These are phyloP conservation scores for Botrytis fragariae DNA, from an alignment of 2,329 filamentous ascomycete genomes.

Conservation along the genomic window DNA sequence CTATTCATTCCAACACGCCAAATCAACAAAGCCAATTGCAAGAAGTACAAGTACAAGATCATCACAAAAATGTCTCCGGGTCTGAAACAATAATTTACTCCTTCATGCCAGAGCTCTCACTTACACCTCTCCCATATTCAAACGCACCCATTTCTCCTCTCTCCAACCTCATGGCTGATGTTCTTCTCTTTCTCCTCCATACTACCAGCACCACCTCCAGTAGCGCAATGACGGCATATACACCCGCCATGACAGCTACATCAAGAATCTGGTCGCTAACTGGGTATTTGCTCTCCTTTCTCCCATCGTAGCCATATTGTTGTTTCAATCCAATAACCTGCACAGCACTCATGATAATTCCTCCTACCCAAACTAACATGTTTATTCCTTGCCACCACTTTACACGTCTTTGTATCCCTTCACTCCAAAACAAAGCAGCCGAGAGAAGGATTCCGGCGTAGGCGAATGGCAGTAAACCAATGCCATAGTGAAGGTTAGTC, in stretches of 20 bases:
- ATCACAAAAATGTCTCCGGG: neutral
- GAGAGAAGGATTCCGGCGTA: conserved; percentile 37
- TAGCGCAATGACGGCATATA: conserved; percentile 36
- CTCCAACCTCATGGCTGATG: neutral
- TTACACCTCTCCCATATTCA: neutral
- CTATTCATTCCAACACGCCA: neutral
- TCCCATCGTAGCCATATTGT: conserved; percentile 31
- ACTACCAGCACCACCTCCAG: conserved; percentile 34
- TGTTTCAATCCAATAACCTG: conserved; percentile 36
- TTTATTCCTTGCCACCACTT: conserved; percentile 35
- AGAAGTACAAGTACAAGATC: neutral
- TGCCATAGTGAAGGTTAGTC: conserved; percentile 35
- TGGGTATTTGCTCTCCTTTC: conserved; percentile 38
- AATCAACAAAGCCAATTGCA: neutral
- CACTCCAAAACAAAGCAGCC: conserved; percentile 30
- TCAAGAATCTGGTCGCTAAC: conserved; percentile 39
- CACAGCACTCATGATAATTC: conserved; percentile 33
- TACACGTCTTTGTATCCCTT: conserved; percentile 29
- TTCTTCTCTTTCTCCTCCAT: conserved; percentile 27
- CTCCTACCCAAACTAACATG: conserved; percentile 36
- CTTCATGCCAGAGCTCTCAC: conserved; percentile 8
- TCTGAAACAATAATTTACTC: neutral
- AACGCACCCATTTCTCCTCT: conserved; percentile 11
- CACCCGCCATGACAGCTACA: conserved; percentile 39
- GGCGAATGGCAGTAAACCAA: conserved; percentile 39